These are phyloP conservation scores for Citrullus colocynthis DNA, from an alignment of 306 rosid genomes.

Conservation along the genomic window DNA sequence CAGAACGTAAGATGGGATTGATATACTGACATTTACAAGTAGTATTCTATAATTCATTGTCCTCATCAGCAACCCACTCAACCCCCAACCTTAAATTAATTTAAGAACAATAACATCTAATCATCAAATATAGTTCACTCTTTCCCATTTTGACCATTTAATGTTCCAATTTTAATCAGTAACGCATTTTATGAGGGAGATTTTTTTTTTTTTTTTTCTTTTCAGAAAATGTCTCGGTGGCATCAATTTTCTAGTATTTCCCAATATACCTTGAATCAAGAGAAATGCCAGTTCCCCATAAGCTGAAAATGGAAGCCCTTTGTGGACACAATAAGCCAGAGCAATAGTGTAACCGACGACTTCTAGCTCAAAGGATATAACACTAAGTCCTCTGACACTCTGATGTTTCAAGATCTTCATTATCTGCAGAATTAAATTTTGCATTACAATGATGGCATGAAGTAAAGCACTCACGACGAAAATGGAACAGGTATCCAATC, in stretches of 20 bases:
- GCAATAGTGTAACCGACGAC: slow-evolving; percentile 79
- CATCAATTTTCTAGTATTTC: neutral
- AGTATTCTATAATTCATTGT: neutral
- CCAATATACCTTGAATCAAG: slow-evolving; percentile 58
- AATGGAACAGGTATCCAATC: neutral
- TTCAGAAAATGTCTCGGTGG: neutral
- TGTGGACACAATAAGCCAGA: slow-evolving; percentile 81
- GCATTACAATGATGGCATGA: neutral
- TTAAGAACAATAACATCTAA: too few relatives aligned
- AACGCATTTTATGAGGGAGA: neutral
- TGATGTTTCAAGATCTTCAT: slow-evolving; percentile 50
- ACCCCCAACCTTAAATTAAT: neutral
- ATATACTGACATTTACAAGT: neutral
- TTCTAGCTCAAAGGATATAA: slow-evolving; percentile 76
- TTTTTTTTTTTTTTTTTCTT: neutral
- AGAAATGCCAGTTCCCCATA: slow-evolving; percentile 84
- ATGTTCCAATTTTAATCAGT: neutral
- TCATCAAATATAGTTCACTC: neutral
- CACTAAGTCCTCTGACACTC: slow-evolving; percentile 84
- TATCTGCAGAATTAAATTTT: slow-evolving; percentile 35
- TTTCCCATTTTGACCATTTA: neutral
- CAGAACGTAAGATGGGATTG: neutral
- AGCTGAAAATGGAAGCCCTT: slow-evolving; percentile 90
- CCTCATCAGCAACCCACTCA: neutral
- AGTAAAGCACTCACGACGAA: neutral